A percentile compares a stretch with the other conserved stretches of the same genome.
Conservation (phyloP, 768 basidiomycete genomes). For the Asterophora parasitica region DNA sequence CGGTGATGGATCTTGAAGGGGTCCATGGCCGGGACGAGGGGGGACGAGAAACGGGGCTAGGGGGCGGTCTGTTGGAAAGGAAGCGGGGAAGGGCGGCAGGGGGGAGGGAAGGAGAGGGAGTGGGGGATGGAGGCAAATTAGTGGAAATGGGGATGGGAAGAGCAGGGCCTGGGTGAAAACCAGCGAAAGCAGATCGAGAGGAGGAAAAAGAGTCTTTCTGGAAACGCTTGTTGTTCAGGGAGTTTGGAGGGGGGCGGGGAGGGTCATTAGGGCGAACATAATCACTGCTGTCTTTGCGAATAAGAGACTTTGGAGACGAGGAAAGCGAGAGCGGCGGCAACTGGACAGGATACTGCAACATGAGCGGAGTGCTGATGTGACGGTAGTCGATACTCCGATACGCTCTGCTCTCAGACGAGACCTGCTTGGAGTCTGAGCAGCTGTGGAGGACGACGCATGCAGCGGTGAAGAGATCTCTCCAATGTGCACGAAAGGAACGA, state of each 20-base stretch:
- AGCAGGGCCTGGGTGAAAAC: conserved; percentile 19
- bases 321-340: conserved; percentile 37
- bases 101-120: conserved; percentile 31
- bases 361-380: conserved; percentile 30
- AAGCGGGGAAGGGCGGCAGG: conserved; percentile 33
- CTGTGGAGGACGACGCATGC: conserved; percentile 37
- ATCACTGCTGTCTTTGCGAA: conserved; percentile 29
- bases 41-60: conserved; percentile 25
- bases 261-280: conserved; percentile 41
- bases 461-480: conserved; percentile 19
- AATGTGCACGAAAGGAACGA: conserved; percentile 17
- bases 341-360: conserved; percentile 58
- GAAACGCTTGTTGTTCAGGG: conserved; percentile 33
- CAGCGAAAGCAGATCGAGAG: conserved; percentile 25
- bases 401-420: conserved; percentile 49
- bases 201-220: conserved; percentile 32
- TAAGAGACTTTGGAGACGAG: conserved; percentile 26
- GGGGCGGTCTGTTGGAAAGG: conserved; percentile 30
- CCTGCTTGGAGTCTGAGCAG: conserved; percentile 51
- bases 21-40: conserved; percentile 21
- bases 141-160: conserved; percentile 25
- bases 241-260: conserved; percentile 17
- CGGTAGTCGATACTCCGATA: conserved; percentile 26
- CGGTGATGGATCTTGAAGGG: conserved; percentile 20
- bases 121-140: conserved; percentile 30